Evolutionary conservation across 2,329 filamentous ascomycete genomes (phyloP), one percentile per base, ranked within the genome.

Genomic region (Phaeosphaeriaceae sp.): DNA sequence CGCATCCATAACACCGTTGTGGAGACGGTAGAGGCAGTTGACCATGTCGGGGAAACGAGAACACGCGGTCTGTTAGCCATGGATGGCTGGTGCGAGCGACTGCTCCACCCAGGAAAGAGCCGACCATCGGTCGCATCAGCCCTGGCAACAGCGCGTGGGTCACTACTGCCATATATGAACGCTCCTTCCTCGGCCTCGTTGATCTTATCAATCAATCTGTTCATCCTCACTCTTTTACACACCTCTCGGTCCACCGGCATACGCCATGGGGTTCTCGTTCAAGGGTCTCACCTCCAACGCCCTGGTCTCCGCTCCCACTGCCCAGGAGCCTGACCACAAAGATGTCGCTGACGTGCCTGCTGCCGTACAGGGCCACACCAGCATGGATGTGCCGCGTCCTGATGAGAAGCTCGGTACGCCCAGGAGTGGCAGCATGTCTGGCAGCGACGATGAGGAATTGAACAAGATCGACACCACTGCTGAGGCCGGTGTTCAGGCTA

Each of bases 261-360:
- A 56, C 63, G 66, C 53, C 24, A 75, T 75, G 72, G 72, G 71
- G 40, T 70, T 75, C 65, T 61, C 56, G 47, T 74, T 75, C 71
- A 72, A 65, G 57, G 70, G 69, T 20, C 53, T 75, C 60, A 69
- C 71, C 33, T 69, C 63, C 51, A 66, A 60, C 44, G 70, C 71
- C 36, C 48, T 74, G 60, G 55, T 70, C 41, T 65, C 65, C 52
- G 36, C 60, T 60, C n/a, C 53, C 17, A 53, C 40, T 27, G 56
- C 55, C 21, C 53, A 55, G 51, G 49, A 58, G 21, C 60, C 57
- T 19, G 65, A 65, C 19, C 62, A 71, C 53, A 71, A 66, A 42
- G 67, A 73, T 48, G 54, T 74, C 45, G 65, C 68, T 21, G 61
- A 69, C 56, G 65, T 72, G n/a, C 71, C 72, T 15, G 68, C 68